A percentile compares a stretch with the other conserved stretches of the same genome.
These are phyloP conservation scores for Russula griseocarnosa DNA, from an alignment of 768 basidiomycete genomes.

Conservation along the genomic window DNA sequence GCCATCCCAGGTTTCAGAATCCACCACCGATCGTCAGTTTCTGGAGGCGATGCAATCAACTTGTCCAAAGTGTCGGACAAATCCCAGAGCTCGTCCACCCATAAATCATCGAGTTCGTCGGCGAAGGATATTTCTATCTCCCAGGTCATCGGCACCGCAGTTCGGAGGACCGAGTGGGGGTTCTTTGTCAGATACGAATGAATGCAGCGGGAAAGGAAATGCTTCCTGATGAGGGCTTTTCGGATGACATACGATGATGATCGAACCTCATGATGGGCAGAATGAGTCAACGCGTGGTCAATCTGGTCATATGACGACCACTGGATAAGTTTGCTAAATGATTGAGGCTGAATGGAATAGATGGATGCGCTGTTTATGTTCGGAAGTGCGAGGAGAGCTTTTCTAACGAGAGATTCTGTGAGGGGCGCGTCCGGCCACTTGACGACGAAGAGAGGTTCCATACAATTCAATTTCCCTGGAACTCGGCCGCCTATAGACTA, in stretches of 20 bases:
- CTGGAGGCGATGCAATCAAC: constrained; percentile 1
- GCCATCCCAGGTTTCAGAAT: constrained; percentile 98
- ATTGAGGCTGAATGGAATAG: constrained; percentile 28
- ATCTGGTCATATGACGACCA: constrained; percentile 90
- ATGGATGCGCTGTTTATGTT: constrained; percentile 31
- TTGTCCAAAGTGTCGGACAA: constrained; percentile 58
- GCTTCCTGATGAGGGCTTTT: constrained; percentile 92
- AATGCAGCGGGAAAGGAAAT: constrained; percentile 77
- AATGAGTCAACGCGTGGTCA: constrained; percentile 67
- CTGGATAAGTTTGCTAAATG: constrained; percentile 46
- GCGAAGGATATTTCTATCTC: constrained; percentile 82
- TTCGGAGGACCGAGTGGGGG: constrained; percentile 50
- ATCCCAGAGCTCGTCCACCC: constrained; percentile 91
- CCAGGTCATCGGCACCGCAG: constrained; percentile 69
- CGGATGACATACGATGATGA: constrained; percentile 85
- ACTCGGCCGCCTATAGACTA: background rate
- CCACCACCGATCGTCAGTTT: constrained; percentile 58
- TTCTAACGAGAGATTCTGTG: constrained; percentile 44
- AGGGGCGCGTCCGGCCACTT: constrained; percentile 51
- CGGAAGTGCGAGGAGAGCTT: constrained; percentile 35
- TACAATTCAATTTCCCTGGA: background rate
- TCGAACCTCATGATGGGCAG: constrained; percentile 46
- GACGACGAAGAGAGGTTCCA: constrained; percentile 27
- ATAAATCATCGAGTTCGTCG: constrained; percentile 92
- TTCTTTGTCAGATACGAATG: constrained; percentile 70